Evolutionary conservation across 345 rosid species (phyloP).

Genomic region (Carallia pectinifolia): DNA sequence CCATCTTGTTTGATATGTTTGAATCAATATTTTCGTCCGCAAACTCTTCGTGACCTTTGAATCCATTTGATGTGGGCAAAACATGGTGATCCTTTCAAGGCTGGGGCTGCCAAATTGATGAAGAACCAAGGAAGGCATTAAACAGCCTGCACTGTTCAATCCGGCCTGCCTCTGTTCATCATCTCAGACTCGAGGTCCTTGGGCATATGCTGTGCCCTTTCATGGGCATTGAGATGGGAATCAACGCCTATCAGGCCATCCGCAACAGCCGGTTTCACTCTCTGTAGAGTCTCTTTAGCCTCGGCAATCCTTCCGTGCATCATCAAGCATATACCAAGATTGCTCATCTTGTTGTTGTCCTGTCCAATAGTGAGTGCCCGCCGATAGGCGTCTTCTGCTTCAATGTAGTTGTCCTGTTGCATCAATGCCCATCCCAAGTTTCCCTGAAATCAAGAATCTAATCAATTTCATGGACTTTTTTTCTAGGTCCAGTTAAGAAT

Average conservation of each 20-base stretch:
- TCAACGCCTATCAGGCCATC: constrained; percentile 95
- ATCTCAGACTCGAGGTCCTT: constrained; percentile 77
- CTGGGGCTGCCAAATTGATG: constrained; percentile 97
- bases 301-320: constrained; percentile 83
- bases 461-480: background rate
- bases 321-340: constrained; percentile 95
- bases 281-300: constrained; percentile 72
- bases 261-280: constrained; percentile 68
- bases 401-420: constrained; percentile 78
- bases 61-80: constrained; percentile 17
- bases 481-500: no score
- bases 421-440: constrained; percentile 97
- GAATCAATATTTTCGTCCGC: constrained; percentile 46
- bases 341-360: constrained; percentile 97
- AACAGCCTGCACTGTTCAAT: constrained; percentile 80
- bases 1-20: constrained; percentile 22
- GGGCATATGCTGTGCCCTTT: constrained; percentile 96
- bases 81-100: constrained; percentile 64
- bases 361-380: constrained; percentile 70
- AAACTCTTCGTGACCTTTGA: constrained; percentile 17
- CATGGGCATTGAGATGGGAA: constrained; percentile 94
- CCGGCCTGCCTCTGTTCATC: constrained; percentile 66
- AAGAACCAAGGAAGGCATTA: constrained; percentile 82
- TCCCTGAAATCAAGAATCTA: constrained; percentile 42
- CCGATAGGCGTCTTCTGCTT: constrained; percentile 90